phyloP scores from a whole-genome alignment of 768 basidiomycete species.

The Macrolepiota fuliginosa region DNA sequence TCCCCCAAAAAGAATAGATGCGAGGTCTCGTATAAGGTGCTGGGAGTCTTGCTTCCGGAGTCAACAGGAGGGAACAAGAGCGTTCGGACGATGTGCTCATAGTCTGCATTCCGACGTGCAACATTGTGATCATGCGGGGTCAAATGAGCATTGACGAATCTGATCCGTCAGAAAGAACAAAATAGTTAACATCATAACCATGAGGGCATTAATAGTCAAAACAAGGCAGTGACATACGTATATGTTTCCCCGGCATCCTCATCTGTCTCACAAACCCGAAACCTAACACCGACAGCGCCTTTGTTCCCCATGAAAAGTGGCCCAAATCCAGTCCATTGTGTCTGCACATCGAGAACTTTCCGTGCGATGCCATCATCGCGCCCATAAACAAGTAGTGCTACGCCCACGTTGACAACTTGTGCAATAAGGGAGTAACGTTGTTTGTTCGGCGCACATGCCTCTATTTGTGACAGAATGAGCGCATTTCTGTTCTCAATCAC shows the following conservation, averaged over 20 bases:
- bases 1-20: constrained; percentile 94
- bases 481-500: constrained; percentile 68
- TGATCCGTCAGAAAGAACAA: constrained; percentile 27
- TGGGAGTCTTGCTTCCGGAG: constrained; percentile 33
- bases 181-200: neutral
- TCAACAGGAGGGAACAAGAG: constrained; percentile 70
- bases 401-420: constrained; percentile 80
- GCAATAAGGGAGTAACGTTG: constrained; percentile 79
- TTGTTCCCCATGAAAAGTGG: constrained; percentile 90
- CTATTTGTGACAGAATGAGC: constrained; percentile 74
- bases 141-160: constrained; percentile 92
- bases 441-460: constrained; percentile 66
- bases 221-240: constrained; percentile 52
- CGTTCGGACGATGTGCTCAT: constrained; percentile 73
- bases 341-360: constrained; percentile 61
- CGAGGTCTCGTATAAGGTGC: constrained; percentile 79
- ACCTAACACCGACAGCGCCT: constrained; percentile 86
- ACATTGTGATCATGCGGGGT: constrained; percentile 76
- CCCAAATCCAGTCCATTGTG: constrained; percentile 72
- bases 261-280: constrained; percentile 62
- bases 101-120: constrained; percentile 69
- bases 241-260: constrained; percentile 68
- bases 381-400: constrained; percentile 86
- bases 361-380: constrained; percentile 66
- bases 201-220: neutral